Percentiles rank a stretch among this genome's conserved stretches.
phyloP scores from a whole-genome alignment of 495 filamentous ascomycete genomes.

The Pyrenula massariospora region DNA sequence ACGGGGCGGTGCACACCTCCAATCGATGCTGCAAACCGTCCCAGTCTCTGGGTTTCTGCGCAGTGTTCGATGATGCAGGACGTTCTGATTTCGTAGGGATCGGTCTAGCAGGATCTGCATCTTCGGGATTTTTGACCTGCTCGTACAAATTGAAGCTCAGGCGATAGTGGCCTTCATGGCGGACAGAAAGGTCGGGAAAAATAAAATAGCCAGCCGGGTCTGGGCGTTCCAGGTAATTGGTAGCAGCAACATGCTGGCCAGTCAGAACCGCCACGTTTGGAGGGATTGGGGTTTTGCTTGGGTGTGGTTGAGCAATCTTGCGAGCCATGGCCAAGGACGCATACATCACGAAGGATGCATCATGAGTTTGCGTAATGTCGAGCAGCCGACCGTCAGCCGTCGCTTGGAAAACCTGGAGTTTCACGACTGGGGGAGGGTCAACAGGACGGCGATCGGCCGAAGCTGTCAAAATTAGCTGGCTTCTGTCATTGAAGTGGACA shows the following conservation, averaged over 20 bases:
- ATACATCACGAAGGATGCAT: conserved; percentile 96
- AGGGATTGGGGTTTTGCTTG: conserved; percentile 52
- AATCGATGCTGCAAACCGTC: conserved; percentile 52
- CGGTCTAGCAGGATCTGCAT: conserved; percentile 41
- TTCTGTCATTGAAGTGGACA: background rate
- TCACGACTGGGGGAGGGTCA: conserved; percentile 93
- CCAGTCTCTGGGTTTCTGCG: conserved; percentile 2
- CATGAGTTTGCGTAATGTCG: conserved; percentile 84
- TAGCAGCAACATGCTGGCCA: conserved; percentile 89
- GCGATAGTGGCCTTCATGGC: conserved; percentile 86
- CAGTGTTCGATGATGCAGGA: conserved; percentile 3
- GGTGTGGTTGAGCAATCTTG: conserved; percentile 53
- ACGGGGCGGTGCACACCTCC: conserved; percentile 80
- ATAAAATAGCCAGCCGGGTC: conserved; percentile 91
- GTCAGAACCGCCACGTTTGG: conserved; percentile 78
- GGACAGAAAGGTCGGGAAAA: conserved; percentile 93
- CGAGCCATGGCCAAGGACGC: conserved; percentile 84
- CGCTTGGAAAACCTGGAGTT: conserved; percentile 76
- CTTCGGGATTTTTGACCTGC: conserved; percentile 70
- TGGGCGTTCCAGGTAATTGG: conserved; percentile 92
- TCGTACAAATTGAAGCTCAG: conserved; percentile 90
- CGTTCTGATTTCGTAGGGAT: conserved; percentile 10
- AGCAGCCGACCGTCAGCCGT: conserved; percentile 43
- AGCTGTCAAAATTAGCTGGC: conserved; percentile 36
- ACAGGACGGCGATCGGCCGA: conserved; percentile 94